phyloP scores from a whole-genome alignment of 2,329 filamentous ascomycete species.

The Sporothrix schenckii region DNA sequence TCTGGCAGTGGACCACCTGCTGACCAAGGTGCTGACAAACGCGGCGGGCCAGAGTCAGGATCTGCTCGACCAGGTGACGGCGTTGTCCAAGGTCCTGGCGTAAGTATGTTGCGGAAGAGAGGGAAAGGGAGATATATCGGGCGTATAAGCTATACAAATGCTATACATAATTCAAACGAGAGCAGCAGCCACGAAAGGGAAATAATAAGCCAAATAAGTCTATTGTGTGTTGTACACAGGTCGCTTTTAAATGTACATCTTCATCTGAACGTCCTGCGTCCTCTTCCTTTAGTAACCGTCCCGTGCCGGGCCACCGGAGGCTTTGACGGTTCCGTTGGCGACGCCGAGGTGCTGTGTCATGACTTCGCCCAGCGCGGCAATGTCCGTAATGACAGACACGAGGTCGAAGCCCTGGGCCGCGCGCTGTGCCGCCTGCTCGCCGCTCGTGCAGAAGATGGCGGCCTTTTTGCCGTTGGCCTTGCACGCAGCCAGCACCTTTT shows the following conservation, averaged over 20 bases:
- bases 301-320: not conserved
- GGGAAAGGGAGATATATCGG: not conserved
- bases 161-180: not conserved
- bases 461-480: conserved; percentile 46
- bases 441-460: conserved; percentile 48
- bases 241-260: not conserved
- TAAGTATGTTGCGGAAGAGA: conserved; percentile 11
- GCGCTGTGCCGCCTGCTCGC: conserved; percentile 43
- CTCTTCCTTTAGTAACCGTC: conserved; percentile 30
- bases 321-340: conserved; percentile 39
- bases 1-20: conserved; percentile 58
- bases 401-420: conserved; percentile 47
- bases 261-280: not conserved
- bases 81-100: conserved; percentile 41
- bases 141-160: not conserved
- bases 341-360: conserved; percentile 43
- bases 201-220: not conserved
- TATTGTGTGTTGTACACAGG: not conserved
- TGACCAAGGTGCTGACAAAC: conserved; percentile 61
- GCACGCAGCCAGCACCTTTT: conserved; percentile 43
- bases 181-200: not conserved
- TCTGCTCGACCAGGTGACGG: conserved; percentile 57
- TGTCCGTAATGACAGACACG: conserved; percentile 47
- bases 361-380: conserved; percentile 41
- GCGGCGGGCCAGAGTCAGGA: conserved; percentile 53